Percentiles rank a stretch among this genome's conserved stretches.
phyloP scores from a whole-genome alignment of 352 stramenopile genomes.

The Peronospora tabacina region DNA sequence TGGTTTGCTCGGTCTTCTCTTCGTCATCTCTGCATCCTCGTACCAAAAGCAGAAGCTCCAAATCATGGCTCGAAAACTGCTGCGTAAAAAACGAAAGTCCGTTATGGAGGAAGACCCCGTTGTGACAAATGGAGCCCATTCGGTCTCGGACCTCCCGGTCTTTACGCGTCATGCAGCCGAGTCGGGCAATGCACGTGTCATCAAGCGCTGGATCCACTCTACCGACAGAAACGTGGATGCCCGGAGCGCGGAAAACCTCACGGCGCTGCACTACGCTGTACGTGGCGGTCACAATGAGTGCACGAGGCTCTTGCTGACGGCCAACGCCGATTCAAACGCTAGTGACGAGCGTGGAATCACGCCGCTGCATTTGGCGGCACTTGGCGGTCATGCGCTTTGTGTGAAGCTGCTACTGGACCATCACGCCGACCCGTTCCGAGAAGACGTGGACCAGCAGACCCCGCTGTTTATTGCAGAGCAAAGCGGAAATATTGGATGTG shows the following conservation, averaged over 20 bases:
- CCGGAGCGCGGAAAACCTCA: conserved; percentile 68
- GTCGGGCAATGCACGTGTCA: conserved; percentile 61
- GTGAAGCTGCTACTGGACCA: conserved; percentile 76
- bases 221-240: conserved; percentile 56
- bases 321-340: conserved; percentile 58
- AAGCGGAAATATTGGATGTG: conserved; percentile 71
- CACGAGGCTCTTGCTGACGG: conserved; percentile 50
- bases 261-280: conserved; percentile 68
- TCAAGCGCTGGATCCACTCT: conserved; percentile 79
- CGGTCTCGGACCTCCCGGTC: conserved; percentile 39
- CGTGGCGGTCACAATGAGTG: conserved; percentile 76
- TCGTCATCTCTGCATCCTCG: conserved; percentile 60
- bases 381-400: conserved; percentile 66
- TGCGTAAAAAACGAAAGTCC: conserved; percentile 57
- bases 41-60: conserved; percentile 76
- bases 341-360: conserved; percentile 67
- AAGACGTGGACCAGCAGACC: conserved; percentile 71
- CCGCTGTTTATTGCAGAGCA: conserved; percentile 58
- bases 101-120: conserved; percentile 31
- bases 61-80: conserved; percentile 69
- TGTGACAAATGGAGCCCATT: conserved; percentile 13
- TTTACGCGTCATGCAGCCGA: conserved; percentile 65
- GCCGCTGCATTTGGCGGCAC: conserved; percentile 59
- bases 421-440: conserved; percentile 71
- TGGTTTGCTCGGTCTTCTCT: conserved; percentile 48